Percentiles rank a stretch among this genome's conserved stretches.
phyloP scores from a whole-genome alignment of 2,329 filamentous ascomycete species.

The Magnaporthales sp. region DNA sequence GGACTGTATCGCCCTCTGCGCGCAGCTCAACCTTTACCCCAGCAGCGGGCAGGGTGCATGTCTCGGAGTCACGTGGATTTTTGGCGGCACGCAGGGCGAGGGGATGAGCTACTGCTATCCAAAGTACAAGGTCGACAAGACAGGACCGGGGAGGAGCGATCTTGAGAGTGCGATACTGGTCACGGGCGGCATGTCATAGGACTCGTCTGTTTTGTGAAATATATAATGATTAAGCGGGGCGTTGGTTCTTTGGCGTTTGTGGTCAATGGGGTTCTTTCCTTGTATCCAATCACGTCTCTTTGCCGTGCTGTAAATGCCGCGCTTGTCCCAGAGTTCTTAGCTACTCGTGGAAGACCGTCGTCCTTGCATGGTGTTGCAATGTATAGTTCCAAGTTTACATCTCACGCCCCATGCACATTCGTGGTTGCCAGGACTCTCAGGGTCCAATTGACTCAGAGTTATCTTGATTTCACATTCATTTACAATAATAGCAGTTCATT shows the following conservation, averaged over 20 bases:
- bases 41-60: conserved; percentile 11
- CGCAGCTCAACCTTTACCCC: conserved; percentile 12
- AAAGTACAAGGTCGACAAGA: conserved; percentile 7
- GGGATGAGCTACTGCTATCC: conserved; percentile 14
- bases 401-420: too few relatives aligned
- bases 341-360: background rate
- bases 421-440: too few relatives aligned
- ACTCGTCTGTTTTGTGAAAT: background rate
- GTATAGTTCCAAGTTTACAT: too few relatives aligned
- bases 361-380: background rate
- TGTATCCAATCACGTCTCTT: background rate
- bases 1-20: conserved; percentile 16
- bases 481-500: too few relatives aligned
- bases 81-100: conserved; percentile 11
- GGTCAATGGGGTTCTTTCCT: background rate
- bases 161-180: background rate
- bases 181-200: background rate
- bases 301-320: background rate
- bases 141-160: background rate
- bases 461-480: too few relatives aligned
- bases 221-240: background rate
- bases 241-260: background rate
- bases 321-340: too few relatives aligned
- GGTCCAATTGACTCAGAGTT: too few relatives aligned
- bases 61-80: conserved; percentile 14